Percentiles rank a stretch among this genome's conserved stretches.
phyloP scores from a whole-genome alignment of 306 rosid species.

The Cucurbita maxima region DNA sequence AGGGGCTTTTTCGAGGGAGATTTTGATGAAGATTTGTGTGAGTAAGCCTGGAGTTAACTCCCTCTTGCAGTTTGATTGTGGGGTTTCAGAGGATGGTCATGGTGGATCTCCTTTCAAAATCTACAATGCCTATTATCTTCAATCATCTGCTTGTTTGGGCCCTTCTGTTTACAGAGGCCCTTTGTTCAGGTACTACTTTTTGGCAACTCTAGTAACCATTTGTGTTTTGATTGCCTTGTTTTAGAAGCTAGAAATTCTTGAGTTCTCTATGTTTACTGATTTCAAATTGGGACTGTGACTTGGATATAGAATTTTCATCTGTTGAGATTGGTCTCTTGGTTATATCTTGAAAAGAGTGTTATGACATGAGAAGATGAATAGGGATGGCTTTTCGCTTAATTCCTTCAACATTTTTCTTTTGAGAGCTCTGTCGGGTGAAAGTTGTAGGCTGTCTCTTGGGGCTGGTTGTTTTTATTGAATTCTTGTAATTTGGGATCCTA shows the following conservation, averaged over 20 bases:
- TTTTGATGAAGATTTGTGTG: slow-evolving; percentile 57
- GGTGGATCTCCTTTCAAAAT: slow-evolving; percentile 28
- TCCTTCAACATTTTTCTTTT: not conserved
- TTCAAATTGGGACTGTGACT: not conserved
- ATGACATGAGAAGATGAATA: not conserved
- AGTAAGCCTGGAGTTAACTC: slow-evolving; percentile 49
- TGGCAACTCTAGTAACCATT: not conserved
- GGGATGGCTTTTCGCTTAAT: not conserved
- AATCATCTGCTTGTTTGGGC: slow-evolving; percentile 12
- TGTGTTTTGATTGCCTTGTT: not conserved
- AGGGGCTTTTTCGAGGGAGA: slow-evolving; percentile 30
- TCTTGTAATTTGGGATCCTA: not conserved
- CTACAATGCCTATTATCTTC: slow-evolving; percentile 30
- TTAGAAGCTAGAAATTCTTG: not conserved
- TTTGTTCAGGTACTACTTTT: slow-evolving; percentile 18
- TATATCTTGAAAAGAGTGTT: not conserved
- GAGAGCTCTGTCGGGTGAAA: not conserved
- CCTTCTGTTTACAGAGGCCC: slow-evolving; percentile 26
- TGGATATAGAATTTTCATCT: not conserved
- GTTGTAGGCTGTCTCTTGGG: not conserved
- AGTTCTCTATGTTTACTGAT: not conserved
- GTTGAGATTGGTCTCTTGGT: not conserved
- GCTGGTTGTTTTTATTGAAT: not conserved
- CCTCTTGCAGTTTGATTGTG: slow-evolving; percentile 60
- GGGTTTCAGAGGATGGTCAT: slow-evolving; percentile 15